These are phyloP conservation scores for Ascoidea rubescens DNA, from an alignment of 805 yeast species.

Conservation along the genomic window DNA sequence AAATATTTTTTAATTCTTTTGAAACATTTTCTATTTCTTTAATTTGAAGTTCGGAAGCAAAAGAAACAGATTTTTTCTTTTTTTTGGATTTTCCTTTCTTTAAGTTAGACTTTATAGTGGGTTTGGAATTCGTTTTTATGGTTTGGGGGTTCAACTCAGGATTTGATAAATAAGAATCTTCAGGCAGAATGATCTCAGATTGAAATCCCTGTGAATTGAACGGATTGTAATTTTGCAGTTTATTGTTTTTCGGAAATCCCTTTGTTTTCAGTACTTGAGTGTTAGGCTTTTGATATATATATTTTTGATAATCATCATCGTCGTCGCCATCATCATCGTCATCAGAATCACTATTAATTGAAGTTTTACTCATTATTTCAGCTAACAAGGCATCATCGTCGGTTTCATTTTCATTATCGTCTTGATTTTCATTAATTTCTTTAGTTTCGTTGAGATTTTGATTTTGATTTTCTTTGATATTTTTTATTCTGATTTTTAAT, in stretches of 20 bases:
- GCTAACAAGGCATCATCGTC: not conserved
- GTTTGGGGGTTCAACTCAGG: not conserved
- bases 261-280: not conserved
- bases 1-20: conserved; percentile 24
- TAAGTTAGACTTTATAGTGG: not conserved
- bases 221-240: too few relatives aligned
- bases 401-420: not conserved
- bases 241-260: not conserved
- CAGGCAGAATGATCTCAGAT: not conserved
- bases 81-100: not conserved
- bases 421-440: not conserved
- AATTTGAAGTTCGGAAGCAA: conserved; percentile 37
- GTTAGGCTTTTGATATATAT: too few relatives aligned
- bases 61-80: conserved; percentile 35
- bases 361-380: not conserved
- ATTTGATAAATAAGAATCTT: not conserved
- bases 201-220: not conserved
- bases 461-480: not conserved
- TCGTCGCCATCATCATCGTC: not conserved
- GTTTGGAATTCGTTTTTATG: not conserved
- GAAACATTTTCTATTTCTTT: conserved; percentile 49
- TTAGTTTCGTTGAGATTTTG: not conserved
- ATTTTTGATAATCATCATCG: too few relatives aligned
- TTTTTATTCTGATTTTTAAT: not conserved
- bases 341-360: not conserved